Percentiles rank a stretch among this genome's conserved stretches.
Evolutionary conservation across 345 rosid genomes (phyloP).

Genomic region (Pelargonium nanum): DNA sequence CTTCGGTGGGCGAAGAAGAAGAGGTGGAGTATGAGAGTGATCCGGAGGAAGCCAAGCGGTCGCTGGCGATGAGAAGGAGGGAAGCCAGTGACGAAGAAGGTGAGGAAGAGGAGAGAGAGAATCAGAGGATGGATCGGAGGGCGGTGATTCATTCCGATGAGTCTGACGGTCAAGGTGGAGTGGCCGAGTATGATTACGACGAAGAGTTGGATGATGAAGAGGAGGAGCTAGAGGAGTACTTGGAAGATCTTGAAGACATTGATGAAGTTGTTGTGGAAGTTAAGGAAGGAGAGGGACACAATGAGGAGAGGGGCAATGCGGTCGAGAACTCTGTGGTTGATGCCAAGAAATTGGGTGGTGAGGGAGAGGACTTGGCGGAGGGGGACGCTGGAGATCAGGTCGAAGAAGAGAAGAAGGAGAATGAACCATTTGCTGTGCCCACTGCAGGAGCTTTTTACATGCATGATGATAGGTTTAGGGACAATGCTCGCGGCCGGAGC

Average conservation of each 20-base stretch:
- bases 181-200: slow-evolving; percentile 49
- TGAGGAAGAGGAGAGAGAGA: slow-evolving; percentile 18
- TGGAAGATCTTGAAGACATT: slow-evolving; percentile 19
- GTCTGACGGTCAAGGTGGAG: slow-evolving; percentile 60
- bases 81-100: slow-evolving; percentile 91
- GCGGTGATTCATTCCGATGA: slow-evolving; percentile 45
- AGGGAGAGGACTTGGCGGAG: slow-evolving; percentile 19
- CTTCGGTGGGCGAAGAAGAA: slow-evolving; percentile 37
- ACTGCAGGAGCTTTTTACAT: slow-evolving; percentile 96
- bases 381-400: slow-evolving; percentile 15
- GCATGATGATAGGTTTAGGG: slow-evolving; percentile 93
- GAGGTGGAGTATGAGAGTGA: slow-evolving; percentile 80
- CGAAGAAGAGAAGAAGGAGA: slow-evolving; percentile 52
- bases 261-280: slow-evolving; percentile 27
- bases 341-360: slow-evolving; percentile 14
- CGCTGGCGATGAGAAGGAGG: slow-evolving; percentile 55
- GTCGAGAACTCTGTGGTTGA: slow-evolving; percentile 13
- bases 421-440: slow-evolving; percentile 85
- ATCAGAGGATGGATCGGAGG: slow-evolving; percentile 24
- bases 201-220: slow-evolving; percentile 30
- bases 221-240: slow-evolving; percentile 24
- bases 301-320: slow-evolving; percentile 8
- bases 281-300: slow-evolving; percentile 19
- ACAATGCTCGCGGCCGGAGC: slow-evolving; percentile 43
- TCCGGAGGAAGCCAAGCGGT: slow-evolving; percentile 68